Percentiles rank a stretch among this genome's conserved stretches.
Evolutionary conservation across 176 grass and related monocot genomes (phyloP).

Genomic region (Triticum monococcum): DNA sequence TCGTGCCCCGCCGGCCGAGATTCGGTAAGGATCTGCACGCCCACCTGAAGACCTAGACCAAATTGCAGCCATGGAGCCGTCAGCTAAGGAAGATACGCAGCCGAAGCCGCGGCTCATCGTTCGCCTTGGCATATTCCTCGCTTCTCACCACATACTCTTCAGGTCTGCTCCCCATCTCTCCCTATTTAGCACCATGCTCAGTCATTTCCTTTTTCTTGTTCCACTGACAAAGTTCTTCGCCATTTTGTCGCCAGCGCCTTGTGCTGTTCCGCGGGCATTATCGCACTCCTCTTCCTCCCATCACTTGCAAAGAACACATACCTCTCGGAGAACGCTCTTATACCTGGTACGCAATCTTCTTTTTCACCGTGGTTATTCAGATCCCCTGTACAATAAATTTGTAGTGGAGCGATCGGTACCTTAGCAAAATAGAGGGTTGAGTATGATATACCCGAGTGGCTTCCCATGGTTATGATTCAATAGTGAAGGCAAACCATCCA

Average conservation of each 20-base stretch:
- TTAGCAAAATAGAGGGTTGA: neutral
- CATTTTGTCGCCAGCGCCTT: slow-evolving; percentile 41
- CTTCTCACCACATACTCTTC: slow-evolving; percentile 75
- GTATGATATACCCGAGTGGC: neutral
- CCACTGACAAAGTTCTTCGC: slow-evolving; percentile 12
- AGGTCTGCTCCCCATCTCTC: slow-evolving; percentile 45
- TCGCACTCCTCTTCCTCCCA: slow-evolving; percentile 69
- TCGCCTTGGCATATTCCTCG: slow-evolving; percentile 76
- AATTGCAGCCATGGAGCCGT: slow-evolving; percentile 23
- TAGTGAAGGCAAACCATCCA: neutral
- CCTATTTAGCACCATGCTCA: neutral
- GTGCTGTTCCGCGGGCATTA: slow-evolving; percentile 55
- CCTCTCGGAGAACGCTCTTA: slow-evolving; percentile 93
- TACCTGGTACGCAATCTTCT: slow-evolving; percentile 58
- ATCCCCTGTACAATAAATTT: slow-evolving; percentile 3
- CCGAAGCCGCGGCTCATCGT: slow-evolving; percentile 78
- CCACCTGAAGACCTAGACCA: neutral
- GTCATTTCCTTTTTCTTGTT: neutral
- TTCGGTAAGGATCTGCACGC: neutral
- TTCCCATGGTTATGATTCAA: neutral
- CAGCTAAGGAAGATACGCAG: neutral
- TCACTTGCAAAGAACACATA: slow-evolving; percentile 90
- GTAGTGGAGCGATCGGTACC: neutral
- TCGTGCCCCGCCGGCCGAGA: neutral
- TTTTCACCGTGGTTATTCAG: neutral